Evolutionary conservation across 371 early-diverging fungal species (phyloP), one percentile per base, ranked within the genome.

Genomic region (Smittium mucronatum): DNA sequence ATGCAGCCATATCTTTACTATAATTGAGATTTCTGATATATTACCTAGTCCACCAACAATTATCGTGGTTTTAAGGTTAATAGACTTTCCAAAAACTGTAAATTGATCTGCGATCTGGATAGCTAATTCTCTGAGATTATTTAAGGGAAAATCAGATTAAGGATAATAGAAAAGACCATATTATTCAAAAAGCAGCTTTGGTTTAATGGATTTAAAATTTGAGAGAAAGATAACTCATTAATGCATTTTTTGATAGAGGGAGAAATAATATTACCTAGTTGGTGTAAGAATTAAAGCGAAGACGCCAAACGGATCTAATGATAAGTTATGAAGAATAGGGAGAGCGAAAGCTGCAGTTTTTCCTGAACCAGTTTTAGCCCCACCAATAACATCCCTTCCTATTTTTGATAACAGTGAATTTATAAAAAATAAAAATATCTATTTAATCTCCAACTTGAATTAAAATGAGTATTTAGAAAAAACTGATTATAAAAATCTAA

Each of bases 341-440:
- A 99, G 76, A 1, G 98, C 94, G 84, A 99, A 99, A 0, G 99
- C 97, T 11, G 98, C 94, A 0, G 99, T 99, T 81, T 99, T 99
- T 73, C 99, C 99, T 0, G 91, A 89, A 69, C 99, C 99, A 0
- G 99, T 99, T 71, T 93, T 91, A 34, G 99, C 99, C 17, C 93
- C 90, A 58, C 98, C 99, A 71, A 99, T 93, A 5, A 96, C 87
- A 77, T 97, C 93, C 69, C 83, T 80, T 0, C 94, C 69, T 68
- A 61, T 65, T n/a, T 31, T 63, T 63, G 11, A 30, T 1, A 32
- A 34, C 17, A 61, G 2, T 58, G 0, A 47, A 35, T 31, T 63
- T 36, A 32, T 25, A 26, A 64, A 68, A n/a, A 36, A 64, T 11
- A 31, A 29, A 29, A 35, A 5, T 26, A 29, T 25, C 21, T 33